Evolutionary conservation across 805 yeast species (phyloP).

Genomic region (Saturnispora diversa): DNA sequence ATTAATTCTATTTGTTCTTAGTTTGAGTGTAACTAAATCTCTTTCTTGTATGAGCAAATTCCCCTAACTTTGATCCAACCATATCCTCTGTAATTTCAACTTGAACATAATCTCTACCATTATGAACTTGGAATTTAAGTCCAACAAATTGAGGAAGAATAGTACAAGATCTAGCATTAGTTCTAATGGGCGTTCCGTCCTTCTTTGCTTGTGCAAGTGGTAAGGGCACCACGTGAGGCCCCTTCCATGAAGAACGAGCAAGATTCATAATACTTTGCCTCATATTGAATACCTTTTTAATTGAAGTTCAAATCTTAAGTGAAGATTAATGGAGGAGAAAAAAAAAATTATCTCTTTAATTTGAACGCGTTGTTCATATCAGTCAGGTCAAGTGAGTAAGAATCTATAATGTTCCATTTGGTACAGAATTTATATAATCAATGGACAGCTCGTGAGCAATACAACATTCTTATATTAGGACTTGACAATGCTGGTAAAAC

Average conservation of each 20-base stretch:
- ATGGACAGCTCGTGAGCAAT: conserved; percentile 57
- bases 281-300: conserved; percentile 29
- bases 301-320: not conserved
- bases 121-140: conserved; percentile 86
- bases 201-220: conserved; percentile 83
- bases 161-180: conserved; percentile 94
- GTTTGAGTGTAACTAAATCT: conserved; percentile 75
- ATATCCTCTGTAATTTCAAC: conserved; percentile 84
- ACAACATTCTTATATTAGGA: conserved; percentile 75
- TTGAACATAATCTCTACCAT: conserved; percentile 89
- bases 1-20: conserved; percentile 41
- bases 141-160: conserved; percentile 95
- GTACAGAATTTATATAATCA: conserved; percentile 52
- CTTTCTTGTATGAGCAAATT: conserved; percentile 91
- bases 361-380: too few relatives aligned
- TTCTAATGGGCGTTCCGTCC: conserved; percentile 79
- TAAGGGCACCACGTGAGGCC: conserved; percentile 90
- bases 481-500: conserved; percentile 96
- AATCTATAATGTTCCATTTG: conserved; percentile 61
- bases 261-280: too few relatives aligned
- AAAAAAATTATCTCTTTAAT: not conserved
- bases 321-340: not conserved
- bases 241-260: conserved; percentile 56
- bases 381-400: too few relatives aligned
- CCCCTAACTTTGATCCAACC: conserved; percentile 95